Base-by-base conservation (phyloP, 148 eudicot species). In the Rhododendron williamsianum region DNA sequence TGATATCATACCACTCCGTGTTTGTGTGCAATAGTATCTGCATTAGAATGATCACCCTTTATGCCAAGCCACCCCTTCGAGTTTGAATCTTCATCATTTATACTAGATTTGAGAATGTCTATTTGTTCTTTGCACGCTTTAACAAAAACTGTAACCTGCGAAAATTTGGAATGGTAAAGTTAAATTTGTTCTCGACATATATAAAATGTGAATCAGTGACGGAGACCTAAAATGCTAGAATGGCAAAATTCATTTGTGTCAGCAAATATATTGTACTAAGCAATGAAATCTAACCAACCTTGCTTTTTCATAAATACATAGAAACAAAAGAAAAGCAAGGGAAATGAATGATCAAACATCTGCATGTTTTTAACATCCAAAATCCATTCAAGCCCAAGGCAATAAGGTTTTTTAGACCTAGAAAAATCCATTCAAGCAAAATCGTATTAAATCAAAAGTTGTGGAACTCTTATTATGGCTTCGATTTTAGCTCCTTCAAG, bases 61-160 rank as follows among this genome's bases (percentile, higher is more conserved):
- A 89, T 87, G 83, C 98, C 94, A 89, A 94, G 96, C 99, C 99
- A 97, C 56, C 99, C 94, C 89, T 92, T 95, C 58, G 98, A 91
- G 46, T 84, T 93, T 81, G 91, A 89, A 86, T 95, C 98, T 87
- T 97, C 98, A 36, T 93, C 90, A 73, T 45, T 91, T 85, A 97
- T 94, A 87, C 93, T 90, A 84, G 83, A 87, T 92, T 92, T 93
- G 13, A 97, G 94, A 46, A 95, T 88, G 84, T 95, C 96, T 83
- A 97, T 95, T 89, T 95, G 99, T 81, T 95, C 94, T 91, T 97
- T 92, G 92, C 99, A 97, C 19, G 95, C 89, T 89, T 95, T 97
- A 45, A 97, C 90, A 71, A 95, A 95, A 49, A 87, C 88, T 52
- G 98, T 92, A 84, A 97, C 96, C 99, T 97, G 95, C 89, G 88